Evolutionary conservation across 2,329 filamentous ascomycete species (phyloP).

Genomic region (Monilinia fructigena): DNA sequence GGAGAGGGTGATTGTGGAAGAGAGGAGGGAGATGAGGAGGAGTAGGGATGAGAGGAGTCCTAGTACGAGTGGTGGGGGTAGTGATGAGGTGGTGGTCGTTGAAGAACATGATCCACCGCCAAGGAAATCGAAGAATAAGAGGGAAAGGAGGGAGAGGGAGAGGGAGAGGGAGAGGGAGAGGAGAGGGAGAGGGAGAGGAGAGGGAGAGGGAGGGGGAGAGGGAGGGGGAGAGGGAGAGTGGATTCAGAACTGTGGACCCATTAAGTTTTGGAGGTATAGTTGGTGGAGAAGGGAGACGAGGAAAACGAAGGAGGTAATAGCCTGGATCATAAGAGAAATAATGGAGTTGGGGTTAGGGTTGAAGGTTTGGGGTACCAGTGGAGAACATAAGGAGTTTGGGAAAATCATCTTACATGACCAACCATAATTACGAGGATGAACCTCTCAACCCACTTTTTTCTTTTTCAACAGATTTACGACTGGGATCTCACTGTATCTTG

Average conservation of each 20-base stretch:
- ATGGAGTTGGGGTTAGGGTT: neutral
- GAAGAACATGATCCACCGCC: conserved; percentile 41
- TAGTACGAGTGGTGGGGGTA: conserved; percentile 27
- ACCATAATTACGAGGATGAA: neutral
- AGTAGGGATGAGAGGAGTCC: conserved; percentile 27
- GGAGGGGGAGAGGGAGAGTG: conserved; percentile 30
- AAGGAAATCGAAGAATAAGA: conserved; percentile 36
- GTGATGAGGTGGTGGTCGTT: conserved; percentile 41
- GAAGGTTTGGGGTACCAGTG: neutral
- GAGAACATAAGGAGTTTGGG: neutral
- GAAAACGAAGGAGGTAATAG: conserved; percentile 28
- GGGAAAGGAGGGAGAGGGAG: conserved; percentile 28
- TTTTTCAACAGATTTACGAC: neutral
- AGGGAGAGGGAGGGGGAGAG: conserved; percentile 24
- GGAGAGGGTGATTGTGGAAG: conserved; percentile 39
- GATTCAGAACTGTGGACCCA: conserved; percentile 40
- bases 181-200: conserved; percentile 31
- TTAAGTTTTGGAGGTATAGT: conserved; percentile 36
- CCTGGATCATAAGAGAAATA: neutral
- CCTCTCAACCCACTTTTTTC: neutral
- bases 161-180: conserved; percentile 27
- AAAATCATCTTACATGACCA: neutral
- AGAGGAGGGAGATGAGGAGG: conserved; percentile 32
- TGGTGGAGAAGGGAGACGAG: conserved; percentile 32
- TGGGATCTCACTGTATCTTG: neutral